A percentile compares a stretch with the other conserved stretches of the same genome.
These are phyloP conservation scores for Ustilago trichophora DNA, from an alignment of 1,284 basidiomycete genomes.

Conservation along the genomic window DNA sequence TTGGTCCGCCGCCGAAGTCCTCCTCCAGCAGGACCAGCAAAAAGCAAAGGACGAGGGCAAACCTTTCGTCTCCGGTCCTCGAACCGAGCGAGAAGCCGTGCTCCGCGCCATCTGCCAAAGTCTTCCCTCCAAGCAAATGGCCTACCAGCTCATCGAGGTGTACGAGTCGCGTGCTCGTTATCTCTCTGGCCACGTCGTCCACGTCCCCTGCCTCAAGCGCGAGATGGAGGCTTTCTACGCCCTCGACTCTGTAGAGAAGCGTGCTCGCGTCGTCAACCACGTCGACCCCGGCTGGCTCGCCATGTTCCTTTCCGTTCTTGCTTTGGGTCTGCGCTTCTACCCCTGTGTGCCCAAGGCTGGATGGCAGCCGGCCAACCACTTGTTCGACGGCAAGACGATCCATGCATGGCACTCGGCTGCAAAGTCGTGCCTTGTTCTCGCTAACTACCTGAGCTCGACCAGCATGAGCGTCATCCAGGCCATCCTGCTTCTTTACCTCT, in stretches of 20 bases:
- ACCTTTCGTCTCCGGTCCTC: conserved; percentile 14
- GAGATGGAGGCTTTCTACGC: conserved; percentile 60
- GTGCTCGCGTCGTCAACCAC: conserved; percentile 57
- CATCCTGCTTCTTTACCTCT: conserved; percentile 51
- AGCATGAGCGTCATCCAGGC: conserved; percentile 58
- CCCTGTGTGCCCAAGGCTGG: conserved; percentile 50
- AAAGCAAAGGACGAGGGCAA: conserved; percentile 30
- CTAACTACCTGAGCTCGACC: conserved; percentile 51
- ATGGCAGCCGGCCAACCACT: conserved; percentile 38
- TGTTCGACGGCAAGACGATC: conserved; percentile 59
- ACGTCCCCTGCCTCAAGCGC: conserved; percentile 49
- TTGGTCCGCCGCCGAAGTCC: conserved; percentile 52
- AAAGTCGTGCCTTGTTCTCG: conserved; percentile 55
- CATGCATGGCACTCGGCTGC: conserved; percentile 60
- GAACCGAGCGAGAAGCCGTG: conserved; percentile 59
- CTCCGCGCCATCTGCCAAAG: conserved; percentile 54
- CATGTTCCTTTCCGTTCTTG: conserved; percentile 56
- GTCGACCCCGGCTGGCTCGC: conserved; percentile 62
- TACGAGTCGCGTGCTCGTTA: conserved; percentile 53
- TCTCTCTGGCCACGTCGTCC: conserved; percentile 52
- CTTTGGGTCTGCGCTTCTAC: conserved; percentile 58
- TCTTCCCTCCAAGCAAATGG: conserved; percentile 52
- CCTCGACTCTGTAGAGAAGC: conserved; percentile 51
- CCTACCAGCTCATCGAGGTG: conserved; percentile 55
- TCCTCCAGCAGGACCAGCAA: conserved; percentile 29